A percentile compares a stretch with the other conserved stretches of the same genome.
Conservation (phyloP, 306 rosid genomes). For the Rubus parviflorus region DNA sequence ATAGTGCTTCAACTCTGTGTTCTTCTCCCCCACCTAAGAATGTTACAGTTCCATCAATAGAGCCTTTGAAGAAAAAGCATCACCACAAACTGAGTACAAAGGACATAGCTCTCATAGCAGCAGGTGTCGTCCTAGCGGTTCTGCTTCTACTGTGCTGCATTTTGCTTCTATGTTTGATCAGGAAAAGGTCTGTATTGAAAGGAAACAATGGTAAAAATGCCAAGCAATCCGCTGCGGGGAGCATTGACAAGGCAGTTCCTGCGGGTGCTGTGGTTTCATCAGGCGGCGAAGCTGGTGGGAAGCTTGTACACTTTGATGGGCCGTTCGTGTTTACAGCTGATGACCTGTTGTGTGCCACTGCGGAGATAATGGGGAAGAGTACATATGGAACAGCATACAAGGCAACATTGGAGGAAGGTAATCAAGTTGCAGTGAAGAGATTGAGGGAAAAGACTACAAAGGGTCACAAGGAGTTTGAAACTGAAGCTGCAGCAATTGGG, state of each 20-base stretch:
- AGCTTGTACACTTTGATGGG: constrained; percentile 84
- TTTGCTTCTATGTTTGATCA: constrained; percentile 65
- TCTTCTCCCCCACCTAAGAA: constrained; percentile 52
- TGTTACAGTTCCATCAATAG: constrained; percentile 54
- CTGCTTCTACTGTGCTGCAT: constrained; percentile 71
- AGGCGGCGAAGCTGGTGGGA: constrained; percentile 73
- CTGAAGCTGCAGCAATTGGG: constrained; percentile 77
- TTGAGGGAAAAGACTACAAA: constrained; percentile 84
- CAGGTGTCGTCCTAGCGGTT: constrained; percentile 64
- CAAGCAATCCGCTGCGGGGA: constrained; percentile 42
- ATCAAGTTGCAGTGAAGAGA: constrained; percentile 87
- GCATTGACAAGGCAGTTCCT: constrained; percentile 48
- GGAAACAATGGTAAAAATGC: constrained; percentile 41
- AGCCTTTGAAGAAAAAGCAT: constrained; percentile 34
- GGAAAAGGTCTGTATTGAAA: constrained; percentile 57
- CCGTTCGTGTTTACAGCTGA: constrained; percentile 88
- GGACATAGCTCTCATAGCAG: constrained; percentile 81
- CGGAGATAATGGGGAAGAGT: constrained; percentile 92
- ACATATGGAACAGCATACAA: constrained; percentile 89
- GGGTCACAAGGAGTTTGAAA: constrained; percentile 79
- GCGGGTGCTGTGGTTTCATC: constrained; percentile 49
- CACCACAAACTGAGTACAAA: constrained; percentile 61
- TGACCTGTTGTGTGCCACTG: constrained; percentile 85
- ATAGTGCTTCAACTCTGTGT: constrained; percentile 54
- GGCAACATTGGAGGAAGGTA: constrained; percentile 81